A percentile compares a stretch with the other conserved stretches of the same genome.
Evolutionary conservation across 495 filamentous ascomycete genomes (phyloP).

Genomic region (Penicilliopsis zonata): DNA sequence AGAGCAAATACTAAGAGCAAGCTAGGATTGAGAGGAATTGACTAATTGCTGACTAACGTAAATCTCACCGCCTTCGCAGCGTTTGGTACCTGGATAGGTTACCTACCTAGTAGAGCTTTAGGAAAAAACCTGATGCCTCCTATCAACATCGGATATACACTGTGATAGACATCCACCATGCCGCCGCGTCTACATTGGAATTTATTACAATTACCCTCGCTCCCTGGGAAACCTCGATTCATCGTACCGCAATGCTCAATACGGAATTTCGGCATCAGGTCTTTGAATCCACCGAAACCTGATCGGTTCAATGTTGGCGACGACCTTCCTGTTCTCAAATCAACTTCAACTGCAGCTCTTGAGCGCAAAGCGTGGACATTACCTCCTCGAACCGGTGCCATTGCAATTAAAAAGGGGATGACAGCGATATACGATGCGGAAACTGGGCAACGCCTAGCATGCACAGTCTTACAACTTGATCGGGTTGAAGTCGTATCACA

Average conservation of each 20-base stretch:
- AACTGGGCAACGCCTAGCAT: slow-evolving; percentile 66
- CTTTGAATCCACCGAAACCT: slow-evolving; percentile 33
- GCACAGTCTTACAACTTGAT: slow-evolving; percentile 91
- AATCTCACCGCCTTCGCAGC: slow-evolving; percentile 1
- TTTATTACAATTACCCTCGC: slow-evolving; percentile 19
- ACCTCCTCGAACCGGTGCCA: slow-evolving; percentile 67
- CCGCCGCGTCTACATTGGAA: slow-evolving; percentile 22
- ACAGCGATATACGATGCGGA: slow-evolving; percentile 71
- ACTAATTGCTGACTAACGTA: slow-evolving; percentile 1
- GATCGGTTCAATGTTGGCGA: slow-evolving; percentile 34
- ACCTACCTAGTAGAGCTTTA: too few species aligned
- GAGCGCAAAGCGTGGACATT: slow-evolving; percentile 63
- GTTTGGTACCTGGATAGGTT: background rate
- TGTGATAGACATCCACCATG: slow-evolving; percentile 13
- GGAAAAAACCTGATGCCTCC: too few species aligned
- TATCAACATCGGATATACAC: background rate
- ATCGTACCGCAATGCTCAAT: slow-evolving; percentile 8
- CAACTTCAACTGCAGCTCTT: slow-evolving; percentile 68
- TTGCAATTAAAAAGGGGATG: slow-evolving; percentile 91
- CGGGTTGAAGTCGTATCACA: slow-evolving; percentile 74
- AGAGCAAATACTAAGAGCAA: too few species aligned
- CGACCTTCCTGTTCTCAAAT: slow-evolving; percentile 43
- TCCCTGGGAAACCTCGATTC: slow-evolving; percentile 9
- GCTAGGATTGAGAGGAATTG: too few species aligned
- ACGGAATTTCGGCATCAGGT: slow-evolving; percentile 36